Conservation (phyloP, 305 asterid species). For the Fraxinus albicans region DNA sequence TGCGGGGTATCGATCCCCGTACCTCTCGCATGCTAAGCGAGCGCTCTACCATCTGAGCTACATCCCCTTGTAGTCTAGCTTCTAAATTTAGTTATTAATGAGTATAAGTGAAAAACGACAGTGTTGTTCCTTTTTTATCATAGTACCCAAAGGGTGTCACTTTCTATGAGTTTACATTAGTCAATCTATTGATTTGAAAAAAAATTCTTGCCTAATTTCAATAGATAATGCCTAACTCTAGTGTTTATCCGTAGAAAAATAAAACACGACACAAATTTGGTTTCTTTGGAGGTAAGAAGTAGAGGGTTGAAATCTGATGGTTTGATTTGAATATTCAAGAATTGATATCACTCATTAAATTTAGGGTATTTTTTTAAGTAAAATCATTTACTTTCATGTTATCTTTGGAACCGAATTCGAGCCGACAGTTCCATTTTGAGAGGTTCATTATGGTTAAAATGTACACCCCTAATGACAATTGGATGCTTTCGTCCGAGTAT, state of each 20-base stretch:
- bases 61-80: background rate
- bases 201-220: background rate
- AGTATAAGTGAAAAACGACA: too few species aligned
- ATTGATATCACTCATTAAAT: too few species aligned
- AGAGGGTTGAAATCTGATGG: too few species aligned
- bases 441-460: background rate
- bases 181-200: background rate
- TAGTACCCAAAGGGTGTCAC: background rate
- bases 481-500: too few species aligned
- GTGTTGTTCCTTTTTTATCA: too few species aligned
- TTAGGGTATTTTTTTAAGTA: too few species aligned
- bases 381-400: too few species aligned
- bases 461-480: too few species aligned
- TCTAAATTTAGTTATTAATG: too few species aligned
- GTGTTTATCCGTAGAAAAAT: background rate
- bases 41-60: slow-evolving; percentile 28
- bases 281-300: too few species aligned
- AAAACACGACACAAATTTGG: background rate
- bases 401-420: too few species aligned
- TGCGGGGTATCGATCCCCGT: slow-evolving; percentile 58
- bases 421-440: background rate
- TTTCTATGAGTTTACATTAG: background rate
- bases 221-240: background rate
- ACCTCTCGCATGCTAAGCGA: slow-evolving; percentile 51
- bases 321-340: too few species aligned